Evolutionary conservation across 495 filamentous ascomycete genomes (phyloP).

Genomic region (Sphaerosporella brunnea): DNA sequence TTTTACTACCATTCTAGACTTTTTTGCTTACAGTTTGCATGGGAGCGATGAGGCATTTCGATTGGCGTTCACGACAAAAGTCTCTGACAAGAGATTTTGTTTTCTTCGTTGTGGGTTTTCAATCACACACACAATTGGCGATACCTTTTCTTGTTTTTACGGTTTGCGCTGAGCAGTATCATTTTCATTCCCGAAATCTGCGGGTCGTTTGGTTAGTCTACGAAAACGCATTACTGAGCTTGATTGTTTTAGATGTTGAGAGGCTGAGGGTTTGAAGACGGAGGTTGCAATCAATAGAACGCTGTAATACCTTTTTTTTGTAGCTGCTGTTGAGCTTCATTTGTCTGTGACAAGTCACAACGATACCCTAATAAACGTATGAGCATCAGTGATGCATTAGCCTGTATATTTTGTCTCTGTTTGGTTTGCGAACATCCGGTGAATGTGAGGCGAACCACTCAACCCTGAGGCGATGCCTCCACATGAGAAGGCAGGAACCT

Average conservation of each 20-base stretch:
- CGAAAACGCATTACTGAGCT: not conserved
- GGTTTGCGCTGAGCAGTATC: conserved; percentile 3
- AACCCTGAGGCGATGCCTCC: no score
- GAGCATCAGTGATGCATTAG: no score
- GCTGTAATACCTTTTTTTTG: conserved; percentile 4
- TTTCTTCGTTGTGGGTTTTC: not conserved
- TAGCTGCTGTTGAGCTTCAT: no score
- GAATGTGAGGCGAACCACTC: no score
- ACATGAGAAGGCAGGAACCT: no score
- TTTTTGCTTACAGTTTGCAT: conserved; percentile 7
- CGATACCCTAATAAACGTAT: no score
- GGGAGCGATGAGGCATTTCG: not conserved
- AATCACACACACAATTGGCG: not conserved
- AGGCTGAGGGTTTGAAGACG: conserved; percentile 1
- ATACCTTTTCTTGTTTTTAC: conserved; percentile 4
- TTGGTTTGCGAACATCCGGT: no score
- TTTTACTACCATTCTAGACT: not conserved
- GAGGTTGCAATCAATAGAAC: not conserved
- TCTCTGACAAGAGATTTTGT: conserved; percentile 9
- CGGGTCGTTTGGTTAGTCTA: conserved; percentile 8
- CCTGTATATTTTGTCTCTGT: no score
- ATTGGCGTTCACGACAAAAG: conserved; percentile 5
- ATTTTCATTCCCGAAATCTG: conserved; percentile 8
- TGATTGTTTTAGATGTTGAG: conserved; percentile 3
- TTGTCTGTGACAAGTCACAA: no score